These are phyloP conservation scores for Talaromyces nanjingensis DNA, from an alignment of 495 filamentous ascomycete genomes.

Conservation along the genomic window DNA sequence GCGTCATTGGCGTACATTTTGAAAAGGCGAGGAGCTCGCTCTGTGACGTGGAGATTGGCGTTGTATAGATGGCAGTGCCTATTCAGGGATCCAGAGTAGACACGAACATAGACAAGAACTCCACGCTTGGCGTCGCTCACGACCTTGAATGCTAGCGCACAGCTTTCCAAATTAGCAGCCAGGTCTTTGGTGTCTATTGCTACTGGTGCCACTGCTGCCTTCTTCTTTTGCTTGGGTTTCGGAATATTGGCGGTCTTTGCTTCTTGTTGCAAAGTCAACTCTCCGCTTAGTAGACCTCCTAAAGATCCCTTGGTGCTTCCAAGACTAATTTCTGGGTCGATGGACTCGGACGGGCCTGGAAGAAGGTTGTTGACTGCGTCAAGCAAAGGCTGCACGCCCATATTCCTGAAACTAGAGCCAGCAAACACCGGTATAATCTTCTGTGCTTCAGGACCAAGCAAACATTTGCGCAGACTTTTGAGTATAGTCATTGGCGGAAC, in stretches of 20 bases:
- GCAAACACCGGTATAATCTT: slow-evolving; percentile 82
- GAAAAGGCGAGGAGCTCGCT: slow-evolving; percentile 72
- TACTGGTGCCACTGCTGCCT: slow-evolving; percentile 19
- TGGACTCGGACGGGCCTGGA: slow-evolving; percentile 72
- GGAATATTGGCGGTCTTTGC: slow-evolving; percentile 26
- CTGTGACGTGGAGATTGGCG: slow-evolving; percentile 74
- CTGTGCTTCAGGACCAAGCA: slow-evolving; percentile 42
- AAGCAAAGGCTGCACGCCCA: slow-evolving; percentile 88
- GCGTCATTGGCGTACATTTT: slow-evolving; percentile 91
- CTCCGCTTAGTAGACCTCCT: slow-evolving; percentile 44
- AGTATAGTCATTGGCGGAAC: slow-evolving; percentile 61
- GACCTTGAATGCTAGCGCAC: slow-evolving; percentile 94
- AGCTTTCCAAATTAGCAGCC: slow-evolving; percentile 60
- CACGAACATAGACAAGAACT: slow-evolving; percentile 83
- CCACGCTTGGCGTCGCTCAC: slow-evolving; percentile 82
- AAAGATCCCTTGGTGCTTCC: slow-evolving; percentile 45
- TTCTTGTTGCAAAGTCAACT: slow-evolving; percentile 37
- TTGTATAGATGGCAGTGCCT: slow-evolving; percentile 76
- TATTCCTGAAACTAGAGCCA: slow-evolving; percentile 87
- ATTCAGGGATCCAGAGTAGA: slow-evolving; percentile 78
- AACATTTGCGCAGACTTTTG: slow-evolving; percentile 63
- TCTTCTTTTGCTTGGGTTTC: slow-evolving; percentile 38
- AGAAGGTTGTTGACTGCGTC: slow-evolving; percentile 83
- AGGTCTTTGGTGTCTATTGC: slow-evolving; percentile 45
- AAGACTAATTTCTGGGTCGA: slow-evolving; percentile 69